Base-by-base conservation (phyloP, 2,329 filamentous ascomycete genomes). In the Epichloe gansuensis region DNA sequence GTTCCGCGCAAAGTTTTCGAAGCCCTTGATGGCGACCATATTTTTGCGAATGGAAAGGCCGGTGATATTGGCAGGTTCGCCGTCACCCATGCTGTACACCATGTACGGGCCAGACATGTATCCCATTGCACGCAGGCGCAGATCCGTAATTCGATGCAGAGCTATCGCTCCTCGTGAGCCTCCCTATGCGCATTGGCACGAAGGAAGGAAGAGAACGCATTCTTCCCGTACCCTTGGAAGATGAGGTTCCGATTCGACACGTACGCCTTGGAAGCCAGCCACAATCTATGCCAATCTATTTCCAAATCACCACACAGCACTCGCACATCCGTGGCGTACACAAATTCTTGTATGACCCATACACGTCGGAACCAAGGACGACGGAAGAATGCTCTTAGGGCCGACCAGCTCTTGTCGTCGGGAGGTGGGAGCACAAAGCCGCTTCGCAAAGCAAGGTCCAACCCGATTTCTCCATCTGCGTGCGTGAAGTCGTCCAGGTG, bases 311-410 rank as follows among this genome's bases (percentile, higher is more conserved):
- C 54, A 38, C 52, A 56, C n/a, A 46, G 13, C 25, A 57, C 47
- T 11, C 48, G 47, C 5, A 53, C 52, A 12, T 53, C 54, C 17
- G 48, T 56, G 2, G 55, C 54, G 25, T 52, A 55, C 6, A 53
- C 54, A 17, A 57, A 51, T 47, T 57, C 56, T 38, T 57, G 56
- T 31, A 57, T 57, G 44, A 57, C 39, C 56, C 56, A 57, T 25
- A 52, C 48, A n/a, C 56, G 54, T 41, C 54, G 52, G 13, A 56
- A 56, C 54, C 52, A 57, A 13, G 56, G 50, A 1, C 54, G 54
- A 17, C 54, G 52, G 21, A 55, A 48, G 28, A 55, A 55, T 5
- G 54, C 51, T 12, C 54, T 52, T 8, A 55, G 45, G 2, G 54
- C 54, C 1, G 44, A 13, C 54, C 54, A 55, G n/a, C 44, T 35